Percentiles rank a stretch among this genome's conserved stretches.
These are phyloP conservation scores for Zygoascus tannicola DNA, from an alignment of 805 yeast species.

Conservation along the genomic window DNA sequence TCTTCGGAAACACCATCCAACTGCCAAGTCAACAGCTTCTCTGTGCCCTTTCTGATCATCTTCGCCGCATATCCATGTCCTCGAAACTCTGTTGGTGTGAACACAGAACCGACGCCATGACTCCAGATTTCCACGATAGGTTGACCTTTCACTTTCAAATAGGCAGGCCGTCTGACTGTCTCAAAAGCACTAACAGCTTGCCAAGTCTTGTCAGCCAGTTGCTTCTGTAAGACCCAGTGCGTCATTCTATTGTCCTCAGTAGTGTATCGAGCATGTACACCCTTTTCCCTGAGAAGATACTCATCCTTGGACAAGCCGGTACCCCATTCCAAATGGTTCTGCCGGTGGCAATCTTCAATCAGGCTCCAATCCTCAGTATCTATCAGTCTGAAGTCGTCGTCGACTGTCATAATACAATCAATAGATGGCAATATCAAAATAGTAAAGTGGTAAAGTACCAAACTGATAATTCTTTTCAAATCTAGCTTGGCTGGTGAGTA, in stretches of 20 bases:
- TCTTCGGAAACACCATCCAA: constrained; percentile 6
- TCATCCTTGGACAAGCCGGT: constrained; percentile 18
- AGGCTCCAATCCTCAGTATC: constrained; percentile 3
- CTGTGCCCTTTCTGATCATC: constrained; percentile 32
- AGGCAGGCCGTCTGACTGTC: constrained; percentile 30
- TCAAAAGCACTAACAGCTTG: constrained; percentile 37
- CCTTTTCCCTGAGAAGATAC: constrained; percentile 21
- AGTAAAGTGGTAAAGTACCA: too few species aligned
- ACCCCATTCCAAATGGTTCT: constrained; percentile 23
- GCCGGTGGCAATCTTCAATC: constrained; percentile 14
- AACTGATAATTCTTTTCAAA: too few species aligned
- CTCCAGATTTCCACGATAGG: constrained; percentile 15
- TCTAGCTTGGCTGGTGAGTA: too few species aligned
- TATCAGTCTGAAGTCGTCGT: constrained; percentile 5
- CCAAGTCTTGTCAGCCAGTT: constrained; percentile 20
- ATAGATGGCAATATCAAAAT: too few species aligned
- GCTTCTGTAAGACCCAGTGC: constrained; percentile 22
- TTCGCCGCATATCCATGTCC: constrained; percentile 46
- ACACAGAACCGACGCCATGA: constrained; percentile 48
- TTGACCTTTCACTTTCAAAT: constrained; percentile 17
- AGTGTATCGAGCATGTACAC: constrained; percentile 11
- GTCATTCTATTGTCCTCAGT: constrained; percentile 16
- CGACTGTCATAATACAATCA: background rate
- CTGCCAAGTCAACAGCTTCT: constrained; percentile 19
- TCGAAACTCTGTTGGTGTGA: constrained; percentile 39